Conservation (phyloP, 352 stramenopile species). For the Pythium monospermum region DNA sequence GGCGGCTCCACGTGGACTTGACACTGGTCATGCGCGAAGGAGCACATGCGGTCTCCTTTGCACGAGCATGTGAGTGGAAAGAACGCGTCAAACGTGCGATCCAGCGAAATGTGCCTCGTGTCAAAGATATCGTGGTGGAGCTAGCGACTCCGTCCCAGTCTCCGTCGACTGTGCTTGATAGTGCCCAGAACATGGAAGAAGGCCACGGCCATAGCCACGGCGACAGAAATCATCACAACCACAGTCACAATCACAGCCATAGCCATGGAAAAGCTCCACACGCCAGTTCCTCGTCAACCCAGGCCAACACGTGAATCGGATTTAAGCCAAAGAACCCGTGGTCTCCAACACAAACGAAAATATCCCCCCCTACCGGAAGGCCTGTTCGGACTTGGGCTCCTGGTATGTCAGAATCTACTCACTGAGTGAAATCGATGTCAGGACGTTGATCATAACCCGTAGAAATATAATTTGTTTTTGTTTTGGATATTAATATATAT, state of each 20-base stretch:
- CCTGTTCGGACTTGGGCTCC: too few species aligned
- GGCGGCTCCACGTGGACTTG: conserved; percentile 56
- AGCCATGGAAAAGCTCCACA: too few species aligned
- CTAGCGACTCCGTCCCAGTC: conserved; percentile 29
- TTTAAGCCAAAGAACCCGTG: neutral
- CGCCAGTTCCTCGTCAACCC: too few species aligned
- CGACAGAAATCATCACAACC: conserved; percentile 2
- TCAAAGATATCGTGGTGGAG: conserved; percentile 64
- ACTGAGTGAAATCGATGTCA: too few species aligned
- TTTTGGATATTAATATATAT: neutral
- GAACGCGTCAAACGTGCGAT: conserved; percentile 46
- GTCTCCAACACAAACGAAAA: neutral
- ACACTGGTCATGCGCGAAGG: conserved; percentile 38
- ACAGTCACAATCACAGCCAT: conserved; percentile 3
- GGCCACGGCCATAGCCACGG: neutral
- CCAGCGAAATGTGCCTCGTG: conserved; percentile 35
- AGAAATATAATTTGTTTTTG: too few species aligned
- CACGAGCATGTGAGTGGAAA: conserved; percentile 52
- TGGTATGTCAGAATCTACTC: too few species aligned
- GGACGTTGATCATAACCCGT: too few species aligned
- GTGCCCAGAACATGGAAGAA: neutral
- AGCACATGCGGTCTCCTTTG: conserved; percentile 21
- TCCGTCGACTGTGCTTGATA: conserved; percentile 23
- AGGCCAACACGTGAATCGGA: too few species aligned
- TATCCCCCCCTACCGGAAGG: too few species aligned